These are phyloP conservation scores for Nicotiana paniculata DNA, from an alignment of 257 asterid genomes.

Conservation along the genomic window DNA sequence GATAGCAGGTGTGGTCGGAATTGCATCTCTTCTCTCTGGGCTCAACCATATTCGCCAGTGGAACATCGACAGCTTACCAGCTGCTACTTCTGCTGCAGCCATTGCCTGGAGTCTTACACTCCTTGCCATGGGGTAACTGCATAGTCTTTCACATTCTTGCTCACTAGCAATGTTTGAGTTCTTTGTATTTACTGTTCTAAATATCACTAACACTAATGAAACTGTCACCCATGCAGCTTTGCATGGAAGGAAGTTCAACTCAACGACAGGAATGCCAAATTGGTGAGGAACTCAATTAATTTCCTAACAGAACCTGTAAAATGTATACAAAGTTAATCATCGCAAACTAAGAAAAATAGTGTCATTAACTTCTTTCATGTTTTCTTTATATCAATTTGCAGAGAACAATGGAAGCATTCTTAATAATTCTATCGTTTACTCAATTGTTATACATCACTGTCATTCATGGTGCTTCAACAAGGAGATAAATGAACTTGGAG, in stretches of 20 bases:
- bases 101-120: conserved; percentile 80
- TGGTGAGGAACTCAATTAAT: conserved; percentile 44
- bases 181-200: not conserved
- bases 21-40: conserved; percentile 61
- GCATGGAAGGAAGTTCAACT: conserved; percentile 75
- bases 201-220: not conserved
- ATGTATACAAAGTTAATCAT: not conserved
- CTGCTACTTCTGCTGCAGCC: conserved; percentile 61
- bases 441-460: conserved; percentile 68
- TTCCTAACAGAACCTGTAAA: not conserved
- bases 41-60: conserved; percentile 53
- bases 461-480: conserved; percentile 55
- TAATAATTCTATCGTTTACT: conserved; percentile 67
- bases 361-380: not conserved
- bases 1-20: conserved; percentile 82
- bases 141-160: too few species aligned
- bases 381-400: conserved; percentile 16
- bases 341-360: not conserved
- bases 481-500: conserved; percentile 27
- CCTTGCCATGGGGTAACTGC: conserved; percentile 84
- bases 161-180: not conserved
- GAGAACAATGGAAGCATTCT: conserved; percentile 95
- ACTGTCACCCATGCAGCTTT: conserved; percentile 37
- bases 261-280: conserved; percentile 45
- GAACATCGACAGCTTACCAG: conserved; percentile 53